A percentile compares a stretch with the other conserved stretches of the same genome.
These are phyloP conservation scores for Fusarium sp. DNA, from an alignment of 2,329 filamentous ascomycete species.

Conservation along the genomic window DNA sequence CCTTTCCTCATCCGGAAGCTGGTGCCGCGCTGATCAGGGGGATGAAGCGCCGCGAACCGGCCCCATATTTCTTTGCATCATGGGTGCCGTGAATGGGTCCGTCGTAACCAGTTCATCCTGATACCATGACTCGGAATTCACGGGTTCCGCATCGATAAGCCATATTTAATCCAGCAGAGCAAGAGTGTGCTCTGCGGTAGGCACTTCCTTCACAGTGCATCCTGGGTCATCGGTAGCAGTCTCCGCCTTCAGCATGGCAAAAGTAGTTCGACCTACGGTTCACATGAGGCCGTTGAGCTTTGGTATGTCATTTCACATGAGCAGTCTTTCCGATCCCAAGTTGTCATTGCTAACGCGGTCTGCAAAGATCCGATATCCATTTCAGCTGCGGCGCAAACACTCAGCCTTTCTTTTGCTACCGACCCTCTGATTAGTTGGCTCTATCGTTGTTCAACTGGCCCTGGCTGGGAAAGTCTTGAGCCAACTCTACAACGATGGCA, in stretches of 20 bases:
- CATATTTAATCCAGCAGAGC: not conserved
- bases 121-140: not conserved
- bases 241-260: not conserved
- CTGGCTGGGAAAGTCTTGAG: constrained; percentile 12
- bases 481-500: constrained; percentile 18
- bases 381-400: constrained; percentile 1
- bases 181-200: not conserved
- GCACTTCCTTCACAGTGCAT: not conserved
- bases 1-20: not conserved
- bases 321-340: not conserved
- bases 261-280: not conserved
- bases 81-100: not conserved
- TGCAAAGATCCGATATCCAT: not conserved
- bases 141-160: not conserved
- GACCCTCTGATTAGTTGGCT: constrained; percentile 20
- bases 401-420: constrained; percentile 19
- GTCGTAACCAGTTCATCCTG: not conserved
- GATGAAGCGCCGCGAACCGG: not conserved
- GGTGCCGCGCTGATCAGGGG: not conserved
- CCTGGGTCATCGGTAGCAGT: not conserved
- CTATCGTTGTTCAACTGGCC: constrained; percentile 1
- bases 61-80: not conserved
- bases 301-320: not conserved
- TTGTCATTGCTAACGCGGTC: not conserved
- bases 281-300: not conserved